A percentile compares a stretch with the other conserved stretches of the same genome.
phyloP scores from a whole-genome alignment of 495 filamentous ascomycete genomes.

The Penicillium ochrochloron region DNA sequence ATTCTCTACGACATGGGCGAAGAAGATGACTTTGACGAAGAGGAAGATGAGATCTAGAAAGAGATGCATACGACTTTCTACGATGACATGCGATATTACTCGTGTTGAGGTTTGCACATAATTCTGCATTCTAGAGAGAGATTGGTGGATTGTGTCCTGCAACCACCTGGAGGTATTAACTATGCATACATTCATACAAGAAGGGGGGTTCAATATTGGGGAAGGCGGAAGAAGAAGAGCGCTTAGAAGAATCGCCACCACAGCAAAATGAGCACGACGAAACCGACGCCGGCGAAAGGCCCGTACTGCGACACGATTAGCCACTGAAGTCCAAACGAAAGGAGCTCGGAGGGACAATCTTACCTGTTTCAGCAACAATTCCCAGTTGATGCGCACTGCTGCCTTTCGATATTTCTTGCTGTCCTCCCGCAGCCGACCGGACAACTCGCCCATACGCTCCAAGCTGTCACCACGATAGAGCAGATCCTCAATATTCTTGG shows the following conservation, averaged over 20 bases:
- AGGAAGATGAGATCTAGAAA: constrained; percentile 91
- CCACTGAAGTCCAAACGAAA: not conserved
- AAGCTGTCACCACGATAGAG: constrained; percentile 93
- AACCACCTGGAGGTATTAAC: constrained; percentile 44
- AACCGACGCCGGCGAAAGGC: constrained; percentile 76
- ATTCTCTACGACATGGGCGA: constrained; percentile 96
- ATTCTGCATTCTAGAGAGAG: constrained; percentile 22
- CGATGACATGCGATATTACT: not conserved
- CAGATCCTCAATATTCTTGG: constrained; percentile 99
- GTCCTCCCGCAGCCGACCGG: constrained; percentile 82
- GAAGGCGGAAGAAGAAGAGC: not conserved
- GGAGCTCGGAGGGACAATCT: constrained; percentile 25
- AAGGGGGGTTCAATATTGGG: constrained; percentile 3
- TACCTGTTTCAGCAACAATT: constrained; percentile 89
- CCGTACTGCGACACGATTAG: constrained; percentile 67
- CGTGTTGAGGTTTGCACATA: constrained; percentile 10
- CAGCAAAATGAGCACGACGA: constrained; percentile 82
- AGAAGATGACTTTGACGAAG: constrained; percentile 98
- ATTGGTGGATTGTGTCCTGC: constrained; percentile 43
- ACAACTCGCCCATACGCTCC: constrained; percentile 97
- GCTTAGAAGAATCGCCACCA: constrained; percentile 90
- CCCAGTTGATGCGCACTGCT: constrained; percentile 98
- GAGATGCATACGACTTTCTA: constrained; percentile 9
- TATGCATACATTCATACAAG: constrained; percentile 52
- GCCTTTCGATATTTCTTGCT: constrained; percentile 91